Conservation (phyloP, 2,329 filamentous ascomycete genomes). For the Pestalotiopsis fici region DNA sequence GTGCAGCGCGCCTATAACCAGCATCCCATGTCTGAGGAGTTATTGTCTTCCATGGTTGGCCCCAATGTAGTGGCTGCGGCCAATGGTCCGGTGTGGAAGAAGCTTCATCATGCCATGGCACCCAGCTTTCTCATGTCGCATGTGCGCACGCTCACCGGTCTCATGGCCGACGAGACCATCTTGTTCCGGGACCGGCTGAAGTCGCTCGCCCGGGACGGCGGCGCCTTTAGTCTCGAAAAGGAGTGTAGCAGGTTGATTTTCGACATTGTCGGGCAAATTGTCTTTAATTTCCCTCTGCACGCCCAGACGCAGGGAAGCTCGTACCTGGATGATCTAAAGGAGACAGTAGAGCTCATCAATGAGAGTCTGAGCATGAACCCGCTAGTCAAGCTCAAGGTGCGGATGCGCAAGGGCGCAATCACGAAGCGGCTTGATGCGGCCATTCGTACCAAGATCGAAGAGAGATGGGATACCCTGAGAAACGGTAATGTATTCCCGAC, state of each 20-base stretch:
- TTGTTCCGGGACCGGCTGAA: conserved; percentile 20
- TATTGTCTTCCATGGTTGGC: conserved; percentile 23
- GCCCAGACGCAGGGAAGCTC: conserved; percentile 23
- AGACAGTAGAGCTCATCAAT: conserved; percentile 23
- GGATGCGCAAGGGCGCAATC: conserved; percentile 12
- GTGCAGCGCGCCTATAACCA: conserved; percentile 21
- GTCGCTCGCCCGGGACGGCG: conserved; percentile 11
- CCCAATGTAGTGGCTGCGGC: conserved; percentile 20
- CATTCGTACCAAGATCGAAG: conserved; percentile 10
- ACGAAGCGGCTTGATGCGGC: conserved; percentile 11
- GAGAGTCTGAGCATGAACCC: conserved; percentile 23
- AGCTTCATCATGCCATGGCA: conserved; percentile 26
- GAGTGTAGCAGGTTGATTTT: background rate
- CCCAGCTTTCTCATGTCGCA: conserved; percentile 27
- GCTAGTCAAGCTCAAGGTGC: conserved; percentile 22
- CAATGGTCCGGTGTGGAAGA: conserved; percentile 29
- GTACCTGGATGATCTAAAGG: conserved; percentile 22
- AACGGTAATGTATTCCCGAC: conserved; percentile 14
- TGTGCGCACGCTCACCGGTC: conserved; percentile 21
- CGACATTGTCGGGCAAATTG: conserved; percentile 29
- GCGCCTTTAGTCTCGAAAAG: conserved; percentile 5
- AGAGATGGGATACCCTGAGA: conserved; percentile 11
- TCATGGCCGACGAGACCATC: conserved; percentile 25
- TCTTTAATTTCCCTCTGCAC: conserved; percentile 30
- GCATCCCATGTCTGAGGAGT: conserved; percentile 14